A percentile compares a stretch with the other conserved stretches of the same genome.
phyloP scores from a whole-genome alignment of 2,329 filamentous ascomycete genomes.

The Celoporthe dispersa region DNA sequence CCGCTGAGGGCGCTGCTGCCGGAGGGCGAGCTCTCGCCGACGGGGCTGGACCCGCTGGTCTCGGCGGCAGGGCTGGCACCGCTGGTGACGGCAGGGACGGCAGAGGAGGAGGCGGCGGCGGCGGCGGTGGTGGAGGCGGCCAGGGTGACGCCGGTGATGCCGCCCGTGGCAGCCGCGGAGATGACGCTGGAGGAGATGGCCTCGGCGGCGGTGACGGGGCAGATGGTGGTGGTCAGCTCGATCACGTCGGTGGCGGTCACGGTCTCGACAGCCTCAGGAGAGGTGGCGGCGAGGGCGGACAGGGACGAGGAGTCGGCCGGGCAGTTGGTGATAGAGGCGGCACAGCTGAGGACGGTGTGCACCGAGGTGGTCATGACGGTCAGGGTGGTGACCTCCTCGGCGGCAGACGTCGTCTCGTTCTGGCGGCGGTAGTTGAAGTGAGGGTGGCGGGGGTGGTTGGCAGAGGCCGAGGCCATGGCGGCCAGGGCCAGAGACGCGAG shows the following conservation, averaged over 20 bases:
- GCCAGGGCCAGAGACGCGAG: conserved; percentile 49
- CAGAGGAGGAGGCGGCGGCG: conserved; percentile 32
- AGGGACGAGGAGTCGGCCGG: conserved; percentile 39
- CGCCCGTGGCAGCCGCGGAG: conserved; percentile 37
- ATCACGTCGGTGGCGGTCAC: conserved; percentile 45
- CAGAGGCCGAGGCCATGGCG: conserved; percentile 47
- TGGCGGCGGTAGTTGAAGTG: conserved; percentile 37
- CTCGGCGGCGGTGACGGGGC: conserved; percentile 46
- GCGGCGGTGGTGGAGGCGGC: conserved; percentile 44
- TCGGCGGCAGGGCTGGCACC: conserved; percentile 29
- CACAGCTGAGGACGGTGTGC: conserved; percentile 44
- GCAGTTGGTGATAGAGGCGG: conserved; percentile 46
- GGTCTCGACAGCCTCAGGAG: conserved; percentile 34
- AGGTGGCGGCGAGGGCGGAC: conserved; percentile 37
- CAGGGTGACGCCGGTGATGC: conserved; percentile 44
- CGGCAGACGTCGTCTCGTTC: conserved; percentile 31
- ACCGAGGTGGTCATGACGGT: conserved; percentile 43
- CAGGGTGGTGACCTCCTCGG: conserved; percentile 42
- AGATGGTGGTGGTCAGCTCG: conserved; percentile 45
- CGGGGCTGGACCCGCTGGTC: conserved; percentile 27
- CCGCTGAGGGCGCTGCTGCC: conserved; percentile 29
- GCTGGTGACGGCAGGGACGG: conserved; percentile 22
- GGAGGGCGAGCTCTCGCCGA: conserved; percentile 29
- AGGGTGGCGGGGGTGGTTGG: conserved; percentile 45
- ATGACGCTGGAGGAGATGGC: conserved; percentile 45